Percentiles rank a stretch among this genome's conserved stretches.
Conservation (phyloP, 2,329 filamentous ascomycete genomes). For the Sporothrix pseudoabietina region DNA sequence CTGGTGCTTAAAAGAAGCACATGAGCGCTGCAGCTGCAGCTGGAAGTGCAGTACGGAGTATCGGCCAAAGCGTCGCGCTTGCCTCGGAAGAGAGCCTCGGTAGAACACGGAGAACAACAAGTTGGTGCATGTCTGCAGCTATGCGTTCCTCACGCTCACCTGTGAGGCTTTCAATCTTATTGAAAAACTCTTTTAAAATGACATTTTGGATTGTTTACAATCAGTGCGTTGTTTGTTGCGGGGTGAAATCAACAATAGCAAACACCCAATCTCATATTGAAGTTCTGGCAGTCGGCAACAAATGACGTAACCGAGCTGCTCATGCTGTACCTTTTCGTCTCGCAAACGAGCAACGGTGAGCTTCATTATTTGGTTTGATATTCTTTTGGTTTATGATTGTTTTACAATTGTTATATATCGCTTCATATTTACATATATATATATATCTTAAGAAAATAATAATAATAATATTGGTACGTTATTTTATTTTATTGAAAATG, state of each 20-base stretch:
- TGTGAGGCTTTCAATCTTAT: background rate
- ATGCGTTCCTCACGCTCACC: background rate
- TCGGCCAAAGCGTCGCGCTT: background rate
- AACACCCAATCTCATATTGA: background rate
- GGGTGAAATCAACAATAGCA: background rate
- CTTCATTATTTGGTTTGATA: background rate
- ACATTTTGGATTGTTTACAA: no score
- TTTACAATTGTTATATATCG: background rate
- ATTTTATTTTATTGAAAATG: background rate
- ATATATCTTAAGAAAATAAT: background rate
- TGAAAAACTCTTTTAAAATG: no score
- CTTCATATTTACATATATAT: no score
- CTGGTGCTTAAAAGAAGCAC: background rate
- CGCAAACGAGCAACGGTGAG: background rate
- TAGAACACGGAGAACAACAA: background rate
- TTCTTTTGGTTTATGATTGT: background rate
- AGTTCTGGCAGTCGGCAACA: background rate
- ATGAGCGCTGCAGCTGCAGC: background rate
- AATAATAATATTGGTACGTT: background rate
- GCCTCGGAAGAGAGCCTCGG: background rate
- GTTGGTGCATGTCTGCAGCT: background rate
- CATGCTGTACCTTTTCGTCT: background rate
- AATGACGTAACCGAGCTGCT: conserved; percentile 11
- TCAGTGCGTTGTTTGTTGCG: no score
- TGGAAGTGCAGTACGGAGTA: background rate